Conservation (phyloP, 2,329 filamentous ascomycete species). For the Sclerotinia sclerotiorum region DNA sequence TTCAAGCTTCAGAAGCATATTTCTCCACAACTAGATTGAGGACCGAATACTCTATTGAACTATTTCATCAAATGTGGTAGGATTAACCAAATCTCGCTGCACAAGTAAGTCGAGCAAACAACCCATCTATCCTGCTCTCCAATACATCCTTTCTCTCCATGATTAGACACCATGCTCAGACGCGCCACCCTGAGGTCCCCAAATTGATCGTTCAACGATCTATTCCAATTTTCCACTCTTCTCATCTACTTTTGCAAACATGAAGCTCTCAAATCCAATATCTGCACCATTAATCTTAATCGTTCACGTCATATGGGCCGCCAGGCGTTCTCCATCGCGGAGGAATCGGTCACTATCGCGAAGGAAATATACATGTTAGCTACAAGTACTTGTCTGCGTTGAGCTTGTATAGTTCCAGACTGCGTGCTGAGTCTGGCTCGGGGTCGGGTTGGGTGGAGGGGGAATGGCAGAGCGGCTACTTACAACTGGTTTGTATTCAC, state of each 20-base stretch:
- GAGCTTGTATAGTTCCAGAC: neutral
- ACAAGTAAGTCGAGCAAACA: neutral
- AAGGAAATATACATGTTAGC: neutral
- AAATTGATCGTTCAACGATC: slow-evolving; percentile 4
- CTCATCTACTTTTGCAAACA: slow-evolving; percentile 11
- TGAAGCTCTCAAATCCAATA: slow-evolving; percentile 13
- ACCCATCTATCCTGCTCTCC: neutral
- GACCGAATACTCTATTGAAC: no score
- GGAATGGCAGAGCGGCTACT: neutral
- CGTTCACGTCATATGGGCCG: slow-evolving; percentile 7
- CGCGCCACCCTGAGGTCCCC: slow-evolving; percentile 5
- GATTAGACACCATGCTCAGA: slow-evolving; percentile 7
- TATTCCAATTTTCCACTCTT: slow-evolving; percentile 10
- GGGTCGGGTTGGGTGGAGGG: no score
- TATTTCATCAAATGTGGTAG: no score
- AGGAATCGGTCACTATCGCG: neutral
- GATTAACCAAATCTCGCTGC: no score
- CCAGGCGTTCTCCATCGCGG: no score
- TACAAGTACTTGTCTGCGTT: neutral
- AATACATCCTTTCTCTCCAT: neutral
- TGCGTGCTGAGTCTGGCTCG: neutral
- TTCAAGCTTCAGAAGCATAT: neutral
- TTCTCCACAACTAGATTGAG: no score
- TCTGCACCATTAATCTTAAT: neutral
- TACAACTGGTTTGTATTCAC: slow-evolving; percentile 13